Evolutionary conservation across 2,329 filamentous ascomycete genomes (phyloP).

Genomic region (Cryphonectria nitschkei): DNA sequence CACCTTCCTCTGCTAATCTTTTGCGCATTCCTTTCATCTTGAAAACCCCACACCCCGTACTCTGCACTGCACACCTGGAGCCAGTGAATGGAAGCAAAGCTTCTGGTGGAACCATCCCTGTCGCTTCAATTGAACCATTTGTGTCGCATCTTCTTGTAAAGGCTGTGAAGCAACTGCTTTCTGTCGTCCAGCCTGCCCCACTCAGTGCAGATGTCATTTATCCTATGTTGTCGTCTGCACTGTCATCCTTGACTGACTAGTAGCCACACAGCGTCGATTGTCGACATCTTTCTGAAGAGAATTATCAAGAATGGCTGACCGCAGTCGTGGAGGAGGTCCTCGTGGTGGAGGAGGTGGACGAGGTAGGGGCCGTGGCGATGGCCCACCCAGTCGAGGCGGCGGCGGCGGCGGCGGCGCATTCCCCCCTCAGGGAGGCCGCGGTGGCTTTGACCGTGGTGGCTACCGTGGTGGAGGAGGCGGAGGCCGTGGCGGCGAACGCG

Average conservation of each 20-base stretch:
- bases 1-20: too few relatives aligned
- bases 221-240: background rate
- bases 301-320: slow-evolving; percentile 1
- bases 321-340: slow-evolving; percentile 1
- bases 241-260: background rate
- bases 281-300: background rate
- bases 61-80: background rate
- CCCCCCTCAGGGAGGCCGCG: slow-evolving; percentile 12
- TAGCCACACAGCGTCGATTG: background rate
- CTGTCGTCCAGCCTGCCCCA: background rate
- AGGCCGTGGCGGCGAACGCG: slow-evolving; percentile 13
- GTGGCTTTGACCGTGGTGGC: slow-evolving; percentile 16
- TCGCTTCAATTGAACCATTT: background rate
- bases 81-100: background rate
- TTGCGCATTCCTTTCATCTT: background rate
- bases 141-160: background rate
- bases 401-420: slow-evolving; percentile 13
- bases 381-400: background rate
- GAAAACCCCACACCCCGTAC: background rate
- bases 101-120: background rate
- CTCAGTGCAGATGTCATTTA: background rate
- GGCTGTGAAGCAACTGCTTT: background rate
- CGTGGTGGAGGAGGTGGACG: background rate
- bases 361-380: slow-evolving; percentile 1
- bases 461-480: slow-evolving; percentile 17